phyloP scores from a whole-genome alignment of 257 asterid genomes.

The Primulina tabacum region DNA sequence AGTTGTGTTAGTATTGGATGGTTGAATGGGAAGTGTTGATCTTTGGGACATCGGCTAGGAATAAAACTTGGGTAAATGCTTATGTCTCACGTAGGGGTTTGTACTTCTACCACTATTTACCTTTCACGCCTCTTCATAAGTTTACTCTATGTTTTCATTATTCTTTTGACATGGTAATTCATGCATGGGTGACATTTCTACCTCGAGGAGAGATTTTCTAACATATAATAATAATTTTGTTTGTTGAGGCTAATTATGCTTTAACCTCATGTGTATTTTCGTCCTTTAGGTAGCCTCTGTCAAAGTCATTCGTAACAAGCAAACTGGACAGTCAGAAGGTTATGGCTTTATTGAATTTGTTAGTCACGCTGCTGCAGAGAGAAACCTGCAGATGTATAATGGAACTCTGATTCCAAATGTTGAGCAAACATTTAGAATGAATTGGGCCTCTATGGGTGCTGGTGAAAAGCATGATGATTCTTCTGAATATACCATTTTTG shows the following conservation, averaged over 20 bases:
- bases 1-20: neutral
- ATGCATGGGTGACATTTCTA: neutral
- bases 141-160: neutral
- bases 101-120: neutral
- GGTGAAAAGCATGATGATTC: constrained; percentile 85
- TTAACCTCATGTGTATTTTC: neutral
- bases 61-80: neutral
- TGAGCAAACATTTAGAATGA: constrained; percentile 74
- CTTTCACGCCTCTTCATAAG: neutral
- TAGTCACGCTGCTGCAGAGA: constrained; percentile 90
- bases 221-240: neutral
- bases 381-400: constrained; percentile 57
- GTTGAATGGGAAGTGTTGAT: neutral
- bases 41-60: neutral
- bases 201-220: neutral
- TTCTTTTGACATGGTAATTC: neutral
- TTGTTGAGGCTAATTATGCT: neutral
- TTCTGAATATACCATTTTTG: constrained; percentile 76
- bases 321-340: constrained; percentile 72
- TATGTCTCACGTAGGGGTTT: neutral
- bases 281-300: constrained; percentile 56
- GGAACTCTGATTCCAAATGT: constrained; percentile 73
- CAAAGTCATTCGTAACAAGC: constrained; percentile 89
- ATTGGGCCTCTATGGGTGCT: constrained; percentile 96
- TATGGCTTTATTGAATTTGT: constrained; percentile 83